Base-by-base conservation (phyloP, 2,329 filamentous ascomycete species). In the Knufia fluminis region DNA sequence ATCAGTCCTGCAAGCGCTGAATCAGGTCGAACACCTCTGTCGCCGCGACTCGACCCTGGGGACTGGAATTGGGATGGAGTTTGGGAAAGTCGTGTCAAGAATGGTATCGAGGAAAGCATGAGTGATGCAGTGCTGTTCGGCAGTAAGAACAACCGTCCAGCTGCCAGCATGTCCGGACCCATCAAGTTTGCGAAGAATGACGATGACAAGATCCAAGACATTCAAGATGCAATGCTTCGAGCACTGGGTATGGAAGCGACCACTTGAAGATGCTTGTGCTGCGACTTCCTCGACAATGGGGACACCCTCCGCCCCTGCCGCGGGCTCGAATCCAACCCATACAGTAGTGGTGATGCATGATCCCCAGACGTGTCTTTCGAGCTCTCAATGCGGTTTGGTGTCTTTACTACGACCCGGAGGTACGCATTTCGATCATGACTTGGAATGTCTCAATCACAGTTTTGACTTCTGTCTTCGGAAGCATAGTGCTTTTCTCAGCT, bases 31-130 rank as follows among this genome's bases (percentile, higher is more conserved):
- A 33, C 33, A 19, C 28, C 40, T 31, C 24, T 36, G 4, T 35
- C 51, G 56, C 28, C 48, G 12, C 31, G 56, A 28, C 56, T 53
- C 28, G 73, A 77, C 44, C 88, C 88, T 0, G 86, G 85, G 4
- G 85, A 94, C 60, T 97, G 91, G 91, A 94, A 94, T 62, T 97
- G 91, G 91, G 88, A 95, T 61, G 90, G 91, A 0, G 91, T 97
- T 0, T 98, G 91, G 91, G 86, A 94, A 63, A 84, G 90, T 56
- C 78, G 91, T 48, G 90, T 95, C 1, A 83, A 80, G 66, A 86
- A 84, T 64, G 85, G 85, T 16, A 79, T 96, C 38, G 78, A 83
- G 45, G 75, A 78, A 8, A 94, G 88, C 61, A 69, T 88, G 44
- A 86, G 86, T 1, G 91, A 97, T 57, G 72, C 81, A 1, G 82